A percentile compares a stretch with the other conserved stretches of the same genome.
Conservation (phyloP, 2,329 filamentous ascomycete species). For the Aureobasidium uvarum region DNA sequence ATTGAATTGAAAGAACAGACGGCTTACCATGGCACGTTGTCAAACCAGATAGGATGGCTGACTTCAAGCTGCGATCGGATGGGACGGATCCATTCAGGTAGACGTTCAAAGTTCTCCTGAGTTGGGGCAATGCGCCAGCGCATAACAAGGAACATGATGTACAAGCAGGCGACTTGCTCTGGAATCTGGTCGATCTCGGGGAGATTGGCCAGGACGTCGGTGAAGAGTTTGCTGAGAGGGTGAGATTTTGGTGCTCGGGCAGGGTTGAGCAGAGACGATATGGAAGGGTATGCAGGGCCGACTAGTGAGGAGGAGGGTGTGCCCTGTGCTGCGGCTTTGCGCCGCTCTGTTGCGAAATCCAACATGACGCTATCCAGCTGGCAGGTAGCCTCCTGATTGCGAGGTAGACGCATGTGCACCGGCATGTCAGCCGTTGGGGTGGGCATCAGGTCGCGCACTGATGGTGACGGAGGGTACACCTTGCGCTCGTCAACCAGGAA, state of each 20-base stretch:
- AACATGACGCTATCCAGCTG: conserved; percentile 76
- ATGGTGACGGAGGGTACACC: conserved; percentile 35
- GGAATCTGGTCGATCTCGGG: conserved; percentile 70
- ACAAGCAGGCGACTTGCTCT: conserved; percentile 77
- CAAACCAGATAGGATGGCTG: conserved; percentile 76
- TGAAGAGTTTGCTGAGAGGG: conserved; percentile 79
- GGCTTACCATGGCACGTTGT: conserved; percentile 68
- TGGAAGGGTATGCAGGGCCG: conserved; percentile 75
- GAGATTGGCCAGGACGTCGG: conserved; percentile 80
- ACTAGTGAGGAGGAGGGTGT: conserved; percentile 63
- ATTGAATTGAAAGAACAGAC: neutral
- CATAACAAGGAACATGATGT: conserved; percentile 84
- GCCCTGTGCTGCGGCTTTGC: conserved; percentile 64
- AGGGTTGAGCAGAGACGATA: conserved; percentile 74
- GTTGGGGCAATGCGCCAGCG: conserved; percentile 78
- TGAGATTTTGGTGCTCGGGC: conserved; percentile 60
- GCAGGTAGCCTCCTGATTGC: conserved; percentile 67
- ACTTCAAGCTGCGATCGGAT: conserved; percentile 63
- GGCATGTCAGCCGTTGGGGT: conserved; percentile 36
- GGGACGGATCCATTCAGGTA: conserved; percentile 72
- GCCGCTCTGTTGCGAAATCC: conserved; percentile 70
- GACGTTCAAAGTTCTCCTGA: conserved; percentile 71
- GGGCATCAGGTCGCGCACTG: conserved; percentile 30
- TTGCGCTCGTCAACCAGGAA: conserved; percentile 18
- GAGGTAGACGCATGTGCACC: conserved; percentile 41